Evolutionary conservation across 148 eudicot species (phyloP), one percentile per base, ranked within the genome.

Genomic region (Rhododendron simsii): DNA sequence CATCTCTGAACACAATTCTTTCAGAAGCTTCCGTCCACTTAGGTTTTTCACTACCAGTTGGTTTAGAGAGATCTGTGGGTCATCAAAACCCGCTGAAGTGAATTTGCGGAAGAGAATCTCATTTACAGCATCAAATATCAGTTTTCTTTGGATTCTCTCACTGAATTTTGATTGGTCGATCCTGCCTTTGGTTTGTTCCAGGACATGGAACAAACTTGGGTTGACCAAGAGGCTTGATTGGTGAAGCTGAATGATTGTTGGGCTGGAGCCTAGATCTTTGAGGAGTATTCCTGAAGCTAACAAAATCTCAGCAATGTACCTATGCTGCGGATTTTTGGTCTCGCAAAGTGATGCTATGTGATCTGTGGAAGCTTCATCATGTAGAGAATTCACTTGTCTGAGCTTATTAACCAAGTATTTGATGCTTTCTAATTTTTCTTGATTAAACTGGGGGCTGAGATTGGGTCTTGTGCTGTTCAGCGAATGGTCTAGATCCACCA

Each of bases 51-150:
- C 84, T 69, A 85, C 85, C 33, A 73, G 73, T 83, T 83, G 84
- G 39, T 83, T 90, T 81, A 82, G 44, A 63, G 88, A 73, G 57
- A 73, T 83, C 88, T 73, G 84, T 65, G 82, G 67, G 71, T 85
- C 86, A 82, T 83, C 81, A 81, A 84, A 81, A 51, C 91, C 86
- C 63, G 86, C 86, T 71, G 88, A 84, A 84, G 85, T 63, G 47
- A 90, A 76, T 87, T 92, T 90, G 76, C 37, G 87, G 57, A 86
- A 87, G 47, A 95, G 87, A 61, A 91, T 91, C 75, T 95, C 94
- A 87, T 94, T 90, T 15, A 92, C 93, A 41, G 90, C 85, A 76
- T 95, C 98, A 85, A 95, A 95, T 78, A 92, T 89, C 7, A 94
- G 87, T 86, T 89, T 91, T 57, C 95, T 92, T 30, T 67, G 88